phyloP scores from a whole-genome alignment of 805 yeast species.

The Zygotorulaspora florentina region DNA sequence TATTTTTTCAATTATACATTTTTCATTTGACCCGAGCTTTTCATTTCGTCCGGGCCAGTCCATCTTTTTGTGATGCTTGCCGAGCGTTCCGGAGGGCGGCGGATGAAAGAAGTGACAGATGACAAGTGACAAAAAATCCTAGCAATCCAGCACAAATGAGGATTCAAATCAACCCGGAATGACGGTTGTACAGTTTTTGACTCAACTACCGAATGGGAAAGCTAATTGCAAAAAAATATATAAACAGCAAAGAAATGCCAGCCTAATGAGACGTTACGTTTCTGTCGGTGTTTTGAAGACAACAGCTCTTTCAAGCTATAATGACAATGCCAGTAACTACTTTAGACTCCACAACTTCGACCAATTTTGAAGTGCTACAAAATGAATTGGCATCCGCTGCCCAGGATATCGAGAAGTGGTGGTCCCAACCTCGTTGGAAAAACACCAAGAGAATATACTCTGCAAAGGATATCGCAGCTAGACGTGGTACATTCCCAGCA shows the following conservation, averaged over 20 bases:
- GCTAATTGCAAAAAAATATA: neutral
- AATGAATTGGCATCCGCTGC: conserved; percentile 44
- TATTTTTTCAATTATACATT: conserved; percentile 18
- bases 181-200: neutral
- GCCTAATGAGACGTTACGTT: neutral
- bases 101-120: neutral
- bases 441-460: conserved; percentile 83
- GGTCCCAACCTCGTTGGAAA: conserved; percentile 90
- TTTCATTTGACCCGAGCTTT: neutral
- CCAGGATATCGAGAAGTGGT: conserved; percentile 76
- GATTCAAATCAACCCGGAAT: neutral
- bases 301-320: neutral
- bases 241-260: neutral
- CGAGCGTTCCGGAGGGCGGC: neutral
- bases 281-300: neutral
- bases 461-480: conserved; percentile 82
- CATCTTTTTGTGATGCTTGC: neutral
- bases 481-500: conserved; percentile 71
- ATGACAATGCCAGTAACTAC: conserved; percentile 1
- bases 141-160: neutral
- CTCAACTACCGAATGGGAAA: neutral
- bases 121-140: neutral
- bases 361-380: conserved; percentile 16
- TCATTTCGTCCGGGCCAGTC: conserved; percentile 13
- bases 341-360: conserved; percentile 5